phyloP scores from a whole-genome alignment of 768 basidiomycete species.

The Tubosaeta sp. region DNA sequence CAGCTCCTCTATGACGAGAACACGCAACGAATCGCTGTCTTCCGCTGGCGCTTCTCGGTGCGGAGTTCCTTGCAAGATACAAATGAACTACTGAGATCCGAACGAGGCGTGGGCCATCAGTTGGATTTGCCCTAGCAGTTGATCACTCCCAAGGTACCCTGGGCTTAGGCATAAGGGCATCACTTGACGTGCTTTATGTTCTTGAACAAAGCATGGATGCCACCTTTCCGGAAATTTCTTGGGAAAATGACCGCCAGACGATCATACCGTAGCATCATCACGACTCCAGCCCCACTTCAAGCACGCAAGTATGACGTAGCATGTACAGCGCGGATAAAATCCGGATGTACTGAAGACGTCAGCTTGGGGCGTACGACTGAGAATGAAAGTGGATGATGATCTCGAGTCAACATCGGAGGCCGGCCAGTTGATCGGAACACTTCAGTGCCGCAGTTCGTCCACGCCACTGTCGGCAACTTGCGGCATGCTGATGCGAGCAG shows the following conservation, averaged over 20 bases:
- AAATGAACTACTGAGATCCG: constrained; percentile 1
- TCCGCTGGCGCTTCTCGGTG: not conserved
- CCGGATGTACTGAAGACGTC: constrained; percentile 6
- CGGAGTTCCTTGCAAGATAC: not conserved
- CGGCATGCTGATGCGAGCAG: not conserved
- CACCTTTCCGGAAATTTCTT: not conserved
- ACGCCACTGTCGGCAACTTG: constrained; percentile 6
- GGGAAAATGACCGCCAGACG: not conserved
- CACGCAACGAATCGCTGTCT: not conserved
- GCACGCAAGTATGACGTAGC: constrained; percentile 9
- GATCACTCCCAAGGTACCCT: constrained; percentile 8
- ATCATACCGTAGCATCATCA: not conserved
- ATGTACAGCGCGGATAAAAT: not conserved
- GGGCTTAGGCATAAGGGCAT: not conserved
- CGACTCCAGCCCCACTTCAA: not conserved
- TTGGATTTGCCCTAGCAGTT: constrained; percentile 9
- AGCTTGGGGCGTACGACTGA: not conserved
- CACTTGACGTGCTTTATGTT: not conserved
- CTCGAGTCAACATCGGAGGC: constrained; percentile 6
- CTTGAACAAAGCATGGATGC: constrained; percentile 1
- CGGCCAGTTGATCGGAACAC: constrained; percentile 12
- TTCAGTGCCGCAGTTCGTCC: constrained; percentile 5
- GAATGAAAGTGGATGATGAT: constrained; percentile 4
- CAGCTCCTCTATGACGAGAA: not conserved
- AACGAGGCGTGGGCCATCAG: constrained; percentile 1